Conservation (phyloP, 2,329 filamentous ascomycete genomes). For the Penicillium sp. region DNA sequence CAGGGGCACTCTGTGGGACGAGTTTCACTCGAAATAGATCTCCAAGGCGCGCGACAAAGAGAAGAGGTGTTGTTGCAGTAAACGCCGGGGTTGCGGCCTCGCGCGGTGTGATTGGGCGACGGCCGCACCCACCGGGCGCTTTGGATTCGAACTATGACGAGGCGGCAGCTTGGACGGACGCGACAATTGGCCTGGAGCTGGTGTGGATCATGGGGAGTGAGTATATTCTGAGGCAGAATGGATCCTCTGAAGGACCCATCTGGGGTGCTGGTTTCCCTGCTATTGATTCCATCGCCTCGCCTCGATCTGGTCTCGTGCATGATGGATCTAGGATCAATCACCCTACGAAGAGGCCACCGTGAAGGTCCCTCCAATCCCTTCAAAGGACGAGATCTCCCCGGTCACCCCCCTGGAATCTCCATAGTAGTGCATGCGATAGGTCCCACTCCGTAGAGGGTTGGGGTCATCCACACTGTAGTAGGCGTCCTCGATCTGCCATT, state of each 20-base stretch:
- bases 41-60: not conserved
- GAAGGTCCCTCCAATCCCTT: slow-evolving; percentile 59
- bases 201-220: too few species aligned
- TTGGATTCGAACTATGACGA: too few species aligned
- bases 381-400: slow-evolving; percentile 64
- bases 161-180: too few species aligned
- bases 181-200: not conserved
- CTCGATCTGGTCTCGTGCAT: not conserved
- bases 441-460: slow-evolving; percentile 51
- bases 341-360: slow-evolving; percentile 29
- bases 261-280: not conserved
- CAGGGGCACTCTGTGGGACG: not conserved
- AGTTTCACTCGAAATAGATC: slow-evolving; percentile 7
- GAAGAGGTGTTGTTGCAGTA: slow-evolving; percentile 13
- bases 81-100: slow-evolving; percentile 3
- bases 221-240: not conserved
- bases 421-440: slow-evolving; percentile 77
- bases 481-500: slow-evolving; percentile 71
- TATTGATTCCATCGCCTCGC: not conserved
- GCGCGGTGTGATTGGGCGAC: slow-evolving; percentile 3
- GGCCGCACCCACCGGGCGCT: too few species aligned
- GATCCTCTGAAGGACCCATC: not conserved
- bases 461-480: slow-evolving; percentile 43
- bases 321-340: too few species aligned
- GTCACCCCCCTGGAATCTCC: slow-evolving; percentile 71